Evolutionary conservation across 352 stramenopile genomes (phyloP), one percentile per base, ranked within the genome.

Genomic region (Aphanomyces astaci): DNA sequence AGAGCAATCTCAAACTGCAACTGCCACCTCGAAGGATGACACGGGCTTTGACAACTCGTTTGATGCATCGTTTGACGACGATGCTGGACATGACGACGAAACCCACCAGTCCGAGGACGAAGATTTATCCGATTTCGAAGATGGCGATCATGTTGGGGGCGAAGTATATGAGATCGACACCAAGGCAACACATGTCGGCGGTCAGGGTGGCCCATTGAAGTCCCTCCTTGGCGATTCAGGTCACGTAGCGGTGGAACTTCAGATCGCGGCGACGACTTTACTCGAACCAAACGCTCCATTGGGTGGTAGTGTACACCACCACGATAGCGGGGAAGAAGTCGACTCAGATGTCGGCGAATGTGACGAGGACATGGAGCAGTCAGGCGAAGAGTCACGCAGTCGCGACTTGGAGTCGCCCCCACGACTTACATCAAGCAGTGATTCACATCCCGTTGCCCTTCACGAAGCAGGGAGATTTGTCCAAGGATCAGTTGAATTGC

Each of bases 371-470:
- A 48, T n/a, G 33, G 71, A 73, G n/a, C 22, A 64, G 31, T 72
- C 54, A 15, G 49, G 25, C 71, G 64, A 66, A 43, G 7, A 7
- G 36, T 43, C 36, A 7, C 7, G 36, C 67, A 63, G 7, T 63
- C 39, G 22, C 27, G 70, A 64, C 1, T 57, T 73, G 10, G 71
- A 62, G 28, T 76, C 66, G 27, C 72, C 73, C 49, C 66, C 71
- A n/a, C n/a, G n/a, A n/a, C n/a, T n/a, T n/a, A n/a, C n/a, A n/a
- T n/a, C n/a, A n/a, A n/a, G n/a, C n/a, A n/a, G n/a, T n/a, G n/a
- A n/a, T n/a, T n/a, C n/a, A n/a, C n/a, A n/a, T n/a, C n/a, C n/a
- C n/a, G n/a, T n/a, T n/a, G n/a, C n/a, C n/a, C n/a, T n/a, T n/a
- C n/a, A n/a, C n/a, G n/a, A n/a, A n/a, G n/a, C n/a, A n/a, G n/a